A percentile compares a stretch with the other conserved stretches of the same genome.
Conservation (phyloP, 1,139 yeast genomes). For the Scheffersomyces cryptocercus region DNA sequence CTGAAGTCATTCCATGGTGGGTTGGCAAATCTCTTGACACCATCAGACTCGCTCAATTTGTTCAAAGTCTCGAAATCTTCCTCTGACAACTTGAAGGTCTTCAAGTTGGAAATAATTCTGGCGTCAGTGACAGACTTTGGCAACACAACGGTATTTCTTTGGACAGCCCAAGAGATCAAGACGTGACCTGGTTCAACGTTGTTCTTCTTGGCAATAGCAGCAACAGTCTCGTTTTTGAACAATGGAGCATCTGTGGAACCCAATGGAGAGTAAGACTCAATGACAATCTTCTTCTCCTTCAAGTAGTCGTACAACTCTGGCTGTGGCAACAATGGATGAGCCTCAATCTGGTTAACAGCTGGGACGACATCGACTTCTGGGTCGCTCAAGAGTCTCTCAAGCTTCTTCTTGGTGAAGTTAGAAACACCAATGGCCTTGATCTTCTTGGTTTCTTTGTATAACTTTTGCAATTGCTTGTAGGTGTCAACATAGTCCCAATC, state of each 20-base stretch:
- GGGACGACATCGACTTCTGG: constrained; percentile 59
- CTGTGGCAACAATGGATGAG: constrained; percentile 78
- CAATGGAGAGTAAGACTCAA: constrained; percentile 81
- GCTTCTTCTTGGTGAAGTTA: constrained; percentile 58
- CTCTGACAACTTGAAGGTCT: constrained; percentile 48
- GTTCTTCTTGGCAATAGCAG: constrained; percentile 56
- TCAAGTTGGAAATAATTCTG: constrained; percentile 61
- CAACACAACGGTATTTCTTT: constrained; percentile 67
- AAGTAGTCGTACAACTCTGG: constrained; percentile 58
- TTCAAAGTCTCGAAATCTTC: constrained; percentile 56
- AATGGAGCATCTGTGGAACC: constrained; percentile 72
- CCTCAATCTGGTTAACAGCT: constrained; percentile 71
- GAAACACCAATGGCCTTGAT: constrained; percentile 76
- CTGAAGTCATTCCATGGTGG: constrained; percentile 11
- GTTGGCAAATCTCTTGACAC: constrained; percentile 51
- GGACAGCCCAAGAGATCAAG: constrained; percentile 70
- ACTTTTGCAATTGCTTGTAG: constrained; percentile 67
- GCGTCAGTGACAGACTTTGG: constrained; percentile 69
- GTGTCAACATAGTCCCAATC: constrained; percentile 65
- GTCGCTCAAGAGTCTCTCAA: constrained; percentile 53
- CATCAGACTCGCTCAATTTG: constrained; percentile 45
- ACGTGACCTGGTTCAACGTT: constrained; percentile 60
- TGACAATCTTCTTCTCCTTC: constrained; percentile 52
- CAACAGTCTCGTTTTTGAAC: constrained; percentile 49
- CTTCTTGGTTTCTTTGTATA: constrained; percentile 56